A percentile compares a stretch with the other conserved stretches of the same genome.
Evolutionary conservation across 768 basidiomycete genomes (phyloP).

Genomic region (Calocybe cyanea): DNA sequence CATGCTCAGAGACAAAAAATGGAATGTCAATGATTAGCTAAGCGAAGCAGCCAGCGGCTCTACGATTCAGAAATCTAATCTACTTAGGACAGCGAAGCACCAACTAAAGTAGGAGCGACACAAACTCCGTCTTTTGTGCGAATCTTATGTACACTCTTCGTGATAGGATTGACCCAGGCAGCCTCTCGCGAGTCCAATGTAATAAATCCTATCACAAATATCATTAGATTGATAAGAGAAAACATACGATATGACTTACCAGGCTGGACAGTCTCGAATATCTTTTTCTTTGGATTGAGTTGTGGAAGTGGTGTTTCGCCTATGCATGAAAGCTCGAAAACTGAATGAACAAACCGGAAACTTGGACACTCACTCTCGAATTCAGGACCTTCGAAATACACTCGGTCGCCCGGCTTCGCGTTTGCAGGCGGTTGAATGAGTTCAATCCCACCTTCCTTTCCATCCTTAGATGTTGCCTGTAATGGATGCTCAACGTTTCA

Average conservation of each 20-base stretch:
- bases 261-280: constrained; percentile 95
- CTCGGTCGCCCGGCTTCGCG: constrained; percentile 85
- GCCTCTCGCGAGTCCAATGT: constrained; percentile 87
- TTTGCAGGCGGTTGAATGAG: constrained; percentile 84
- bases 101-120: constrained; percentile 74
- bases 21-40: constrained; percentile 6
- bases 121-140: constrained; percentile 84
- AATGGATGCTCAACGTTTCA: constrained; percentile 1
- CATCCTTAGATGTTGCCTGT: constrained; percentile 87
- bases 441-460: constrained; percentile 88
- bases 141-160: constrained; percentile 78
- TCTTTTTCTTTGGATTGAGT: constrained; percentile 98
- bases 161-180: constrained; percentile 86
- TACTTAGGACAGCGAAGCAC: constrained; percentile 68
- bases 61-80: not conserved
- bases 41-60: not conserved
- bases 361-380: constrained; percentile 60
- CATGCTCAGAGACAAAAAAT: constrained; percentile 19
- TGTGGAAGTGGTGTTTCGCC: constrained; percentile 70
- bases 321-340: constrained; percentile 20
- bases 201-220: constrained; percentile 58
- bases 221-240: not conserved
- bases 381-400: constrained; percentile 92
- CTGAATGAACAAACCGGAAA: not conserved
- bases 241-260: constrained; percentile 36